Base-by-base conservation (phyloP, 2,329 filamentous ascomycete genomes). In the Sclerotinia borealis region DNA sequence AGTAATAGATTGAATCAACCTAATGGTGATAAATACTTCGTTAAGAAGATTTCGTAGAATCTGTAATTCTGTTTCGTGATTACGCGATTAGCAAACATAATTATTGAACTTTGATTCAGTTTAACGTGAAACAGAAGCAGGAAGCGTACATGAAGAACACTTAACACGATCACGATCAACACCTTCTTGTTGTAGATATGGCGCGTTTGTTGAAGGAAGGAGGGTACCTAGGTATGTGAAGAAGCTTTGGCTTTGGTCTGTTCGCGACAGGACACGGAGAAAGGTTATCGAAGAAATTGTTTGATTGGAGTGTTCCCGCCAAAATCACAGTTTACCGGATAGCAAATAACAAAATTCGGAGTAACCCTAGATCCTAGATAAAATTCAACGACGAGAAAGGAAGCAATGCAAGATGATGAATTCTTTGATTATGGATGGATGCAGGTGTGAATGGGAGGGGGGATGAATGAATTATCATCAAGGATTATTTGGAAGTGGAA, bases 201-300 rank as follows among this genome's bases (percentile, higher is more conserved):
- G 48, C 48, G 48, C 29, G 49, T 61, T 45, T 19, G 27, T 56
- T 56, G 50, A 36, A 22, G 50, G 47, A 45, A 41, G 48, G 59
- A 37, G 34, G 19, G 25, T 41, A 29, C 25, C 9, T 31, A 25
- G 19, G 37, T 29, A 56, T 29, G 37, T 25, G 37, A 61, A 36
- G 59, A 54, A 52, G 47, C 48, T 54, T 43, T 51, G 48, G 47
- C 48, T 54, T 43, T 51, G 48, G 37, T 41, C 17, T 31, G 15
- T 41, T 61, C 48, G 59, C 59, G 59, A 61, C 37, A 37, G 34
- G 36, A 61, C 59, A 61, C 59, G 49, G 59, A 36, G 29, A 45
- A 61, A 61, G 48, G 49, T 36, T 43, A 45, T 51, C 25, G 59
- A 41, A 43, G 27, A 29, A 54, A 39, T 27, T 1, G 11, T 4